Percentiles rank a stretch among this genome's conserved stretches.
Conservation (phyloP, 495 filamentous ascomycete genomes). For the Cladorrhinum samala region DNA sequence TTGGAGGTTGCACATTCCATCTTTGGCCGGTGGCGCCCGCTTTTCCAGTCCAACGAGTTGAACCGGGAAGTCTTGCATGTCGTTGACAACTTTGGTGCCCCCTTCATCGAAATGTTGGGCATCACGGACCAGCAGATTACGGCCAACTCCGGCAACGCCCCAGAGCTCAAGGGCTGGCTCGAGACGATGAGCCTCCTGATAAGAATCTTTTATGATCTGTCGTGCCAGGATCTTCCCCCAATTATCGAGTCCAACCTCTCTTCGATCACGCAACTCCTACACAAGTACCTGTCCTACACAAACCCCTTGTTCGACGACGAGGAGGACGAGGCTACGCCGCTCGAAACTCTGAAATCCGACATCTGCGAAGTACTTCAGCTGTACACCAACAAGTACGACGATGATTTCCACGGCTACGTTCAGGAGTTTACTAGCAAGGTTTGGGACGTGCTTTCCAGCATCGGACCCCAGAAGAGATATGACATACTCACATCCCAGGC, state of each 20-base stretch:
- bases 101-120: slow-evolving; percentile 73
- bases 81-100: slow-evolving; percentile 67
- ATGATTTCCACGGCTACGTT: slow-evolving; percentile 75
- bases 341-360: slow-evolving; percentile 82
- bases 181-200: slow-evolving; percentile 78
- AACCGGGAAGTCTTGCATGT: slow-evolving; percentile 96
- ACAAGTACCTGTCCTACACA: slow-evolving; percentile 89
- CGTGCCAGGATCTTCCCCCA: slow-evolving; percentile 91
- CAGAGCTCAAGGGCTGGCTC: slow-evolving; percentile 65
- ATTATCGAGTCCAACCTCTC: slow-evolving; percentile 81
- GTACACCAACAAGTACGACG: slow-evolving; percentile 88
- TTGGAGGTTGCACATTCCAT: slow-evolving; percentile 97
- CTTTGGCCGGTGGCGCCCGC: slow-evolving; percentile 90
- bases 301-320: slow-evolving; percentile 76
- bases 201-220: slow-evolving; percentile 91
- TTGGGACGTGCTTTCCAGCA: slow-evolving; percentile 82
- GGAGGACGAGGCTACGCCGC: slow-evolving; percentile 74
- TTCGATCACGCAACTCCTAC: slow-evolving; percentile 67
- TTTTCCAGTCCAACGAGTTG: slow-evolving; percentile 84
- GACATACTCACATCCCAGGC: slow-evolving; percentile 94
- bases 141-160: slow-evolving; percentile 66
- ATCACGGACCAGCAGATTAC: slow-evolving; percentile 72
- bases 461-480: slow-evolving; percentile 83
- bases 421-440: slow-evolving; percentile 78
- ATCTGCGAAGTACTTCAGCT: slow-evolving; percentile 85